A percentile compares a stretch with the other conserved stretches of the same genome.
Evolutionary conservation across 768 basidiomycete genomes (phyloP).

Genomic region (Gloeostereum incarnatum): DNA sequence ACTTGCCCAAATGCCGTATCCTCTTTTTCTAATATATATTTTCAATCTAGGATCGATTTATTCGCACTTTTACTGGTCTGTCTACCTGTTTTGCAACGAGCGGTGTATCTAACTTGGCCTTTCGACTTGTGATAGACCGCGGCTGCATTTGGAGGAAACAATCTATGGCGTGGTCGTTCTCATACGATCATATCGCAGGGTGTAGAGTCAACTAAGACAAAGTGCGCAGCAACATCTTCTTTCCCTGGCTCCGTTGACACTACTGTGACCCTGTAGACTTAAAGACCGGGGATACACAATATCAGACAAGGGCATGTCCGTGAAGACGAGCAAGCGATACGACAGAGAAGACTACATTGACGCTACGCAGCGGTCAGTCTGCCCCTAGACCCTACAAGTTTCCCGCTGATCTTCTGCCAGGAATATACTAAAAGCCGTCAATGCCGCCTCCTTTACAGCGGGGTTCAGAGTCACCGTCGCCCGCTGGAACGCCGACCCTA

Average conservation of each 20-base stretch:
- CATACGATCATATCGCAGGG: conserved; percentile 28
- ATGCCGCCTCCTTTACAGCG: conserved; percentile 31
- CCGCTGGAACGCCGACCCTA: conserved; percentile 4
- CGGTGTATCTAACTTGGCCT: conserved; percentile 2
- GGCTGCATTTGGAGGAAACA: conserved; percentile 32
- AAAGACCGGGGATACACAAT: conserved; percentile 48
- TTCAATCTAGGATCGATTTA: conserved; percentile 32
- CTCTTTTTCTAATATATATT: too few species aligned
- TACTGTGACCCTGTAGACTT: conserved; percentile 26
- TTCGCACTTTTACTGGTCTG: conserved; percentile 31
- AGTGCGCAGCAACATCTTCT: conserved; percentile 27
- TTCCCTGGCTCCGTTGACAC: background rate
- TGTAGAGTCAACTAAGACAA: conserved; percentile 41
- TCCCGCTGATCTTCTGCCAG: conserved; percentile 17
- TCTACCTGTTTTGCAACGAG: too few species aligned
- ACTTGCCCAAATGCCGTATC: too few species aligned
- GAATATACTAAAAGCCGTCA: conserved; percentile 43
- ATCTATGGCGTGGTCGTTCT: conserved; percentile 32
- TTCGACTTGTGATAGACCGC: conserved; percentile 28
- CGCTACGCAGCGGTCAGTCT: conserved; percentile 57
- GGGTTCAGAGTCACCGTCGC: conserved; percentile 6
- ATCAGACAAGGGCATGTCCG: conserved; percentile 49
- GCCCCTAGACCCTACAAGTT: background rate
- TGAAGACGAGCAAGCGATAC: conserved; percentile 53
- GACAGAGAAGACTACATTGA: conserved; percentile 61